Conservation (phyloP, 441 rosid genomes). For the Bocquillonia castaneifolia region DNA sequence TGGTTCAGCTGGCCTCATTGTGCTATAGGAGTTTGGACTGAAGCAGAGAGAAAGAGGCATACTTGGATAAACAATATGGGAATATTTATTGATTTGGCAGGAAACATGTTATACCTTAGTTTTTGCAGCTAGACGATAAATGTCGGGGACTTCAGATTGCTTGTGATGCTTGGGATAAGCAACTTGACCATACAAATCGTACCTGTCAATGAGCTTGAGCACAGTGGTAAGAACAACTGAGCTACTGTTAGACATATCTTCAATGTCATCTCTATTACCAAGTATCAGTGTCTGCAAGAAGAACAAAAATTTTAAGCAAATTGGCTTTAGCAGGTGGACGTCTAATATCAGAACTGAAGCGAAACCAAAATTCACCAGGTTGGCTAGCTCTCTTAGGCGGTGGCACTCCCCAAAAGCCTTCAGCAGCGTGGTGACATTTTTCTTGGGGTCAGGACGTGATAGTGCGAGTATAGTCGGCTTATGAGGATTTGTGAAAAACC, state of each 20-base stretch:
- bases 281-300: conserved; percentile 57
- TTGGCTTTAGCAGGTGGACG: conserved; percentile 9
- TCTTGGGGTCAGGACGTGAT: conserved; percentile 94
- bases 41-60: background rate
- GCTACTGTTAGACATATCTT: conserved; percentile 58
- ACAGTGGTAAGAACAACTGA: conserved; percentile 54
- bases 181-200: conserved; percentile 66
- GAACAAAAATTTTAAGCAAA: conserved; percentile 2
- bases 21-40: background rate
- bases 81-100: background rate
- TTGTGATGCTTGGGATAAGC: conserved; percentile 79
- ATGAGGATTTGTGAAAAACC: conserved; percentile 88
- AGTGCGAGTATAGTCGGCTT: conserved; percentile 88
- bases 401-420: conserved; percentile 92
- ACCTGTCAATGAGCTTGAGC: conserved; percentile 64
- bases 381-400: conserved; percentile 82
- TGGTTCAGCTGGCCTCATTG: background rate
- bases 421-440: conserved; percentile 81
- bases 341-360: conserved; percentile 4
- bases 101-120: conserved; percentile 46
- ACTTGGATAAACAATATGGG: background rate
- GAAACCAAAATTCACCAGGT: conserved; percentile 47
- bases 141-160: conserved; percentile 67
- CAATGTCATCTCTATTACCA: conserved; percentile 71
- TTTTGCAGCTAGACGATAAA: conserved; percentile 68